Conservation (phyloP, 2,329 filamentous ascomycete genomes). For the Epicoccum nigrum region DNA sequence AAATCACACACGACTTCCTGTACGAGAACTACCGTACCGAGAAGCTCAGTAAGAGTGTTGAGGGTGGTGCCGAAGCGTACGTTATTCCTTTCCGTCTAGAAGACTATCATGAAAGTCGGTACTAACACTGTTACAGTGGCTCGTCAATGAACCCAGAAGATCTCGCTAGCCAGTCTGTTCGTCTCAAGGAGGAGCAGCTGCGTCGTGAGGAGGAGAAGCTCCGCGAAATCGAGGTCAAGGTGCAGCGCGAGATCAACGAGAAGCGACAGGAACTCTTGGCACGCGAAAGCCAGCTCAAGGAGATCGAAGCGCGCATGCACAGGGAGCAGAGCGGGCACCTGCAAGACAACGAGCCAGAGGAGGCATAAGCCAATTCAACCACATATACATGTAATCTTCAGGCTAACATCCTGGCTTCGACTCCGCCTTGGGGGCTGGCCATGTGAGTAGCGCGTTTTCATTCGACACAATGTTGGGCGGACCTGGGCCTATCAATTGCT, state of each 20-base stretch:
- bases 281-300: constrained; percentile 96
- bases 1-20: constrained; percentile 99
- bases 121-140: constrained; percentile 57
- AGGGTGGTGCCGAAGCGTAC: constrained; percentile 85
- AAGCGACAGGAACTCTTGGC: constrained; percentile 98
- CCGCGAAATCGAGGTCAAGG: constrained; percentile 98
- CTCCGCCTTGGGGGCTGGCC: constrained; percentile 18
- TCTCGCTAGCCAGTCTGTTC: constrained; percentile 93
- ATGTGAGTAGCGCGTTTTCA: constrained; percentile 38
- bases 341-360: constrained; percentile 41
- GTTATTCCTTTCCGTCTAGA: constrained; percentile 51
- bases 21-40: constrained; percentile 99
- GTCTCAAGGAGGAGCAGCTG: constrained; percentile 99
- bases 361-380: constrained; percentile 31
- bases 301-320: constrained; percentile 98
- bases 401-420: constrained; percentile 11
- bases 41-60: constrained; percentile 99
- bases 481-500: constrained; percentile 36
- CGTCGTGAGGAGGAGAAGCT: constrained; percentile 99
- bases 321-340: constrained; percentile 69
- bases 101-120: not conserved
- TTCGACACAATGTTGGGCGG: constrained; percentile 27
- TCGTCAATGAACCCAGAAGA: constrained; percentile 98
- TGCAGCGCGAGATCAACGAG: constrained; percentile 99
- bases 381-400: constrained; percentile 9